Conservation (phyloP, 371 early-diverging fungal species). For the Fennellomyces sp. region DNA sequence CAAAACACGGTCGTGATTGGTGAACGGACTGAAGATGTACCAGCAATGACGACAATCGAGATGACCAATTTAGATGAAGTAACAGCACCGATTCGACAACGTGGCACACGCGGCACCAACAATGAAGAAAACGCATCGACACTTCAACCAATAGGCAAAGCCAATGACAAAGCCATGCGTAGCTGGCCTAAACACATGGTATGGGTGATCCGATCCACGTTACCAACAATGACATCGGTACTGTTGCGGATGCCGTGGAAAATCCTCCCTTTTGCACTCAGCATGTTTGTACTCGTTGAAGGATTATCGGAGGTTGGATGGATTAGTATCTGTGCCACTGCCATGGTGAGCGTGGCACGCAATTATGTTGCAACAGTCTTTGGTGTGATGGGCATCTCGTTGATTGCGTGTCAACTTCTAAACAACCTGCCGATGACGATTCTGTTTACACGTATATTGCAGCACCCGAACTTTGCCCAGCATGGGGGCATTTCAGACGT, state of each 20-base stretch:
- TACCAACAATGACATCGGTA: slow-evolving; percentile 57
- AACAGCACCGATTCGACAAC: not conserved
- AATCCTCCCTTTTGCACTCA: slow-evolving; percentile 76
- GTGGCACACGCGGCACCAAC: not conserved
- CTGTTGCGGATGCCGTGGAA: slow-evolving; percentile 72
- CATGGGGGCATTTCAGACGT: slow-evolving; percentile 33
- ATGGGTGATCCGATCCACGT: not conserved
- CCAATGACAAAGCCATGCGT: not conserved
- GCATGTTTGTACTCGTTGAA: slow-evolving; percentile 86
- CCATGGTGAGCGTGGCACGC: slow-evolving; percentile 56
- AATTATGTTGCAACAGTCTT: slow-evolving; percentile 65
- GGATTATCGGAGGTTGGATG: slow-evolving; percentile 67
- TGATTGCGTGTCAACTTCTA: slow-evolving; percentile 73
- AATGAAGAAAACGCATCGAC: no score
- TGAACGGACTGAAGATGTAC: no score
- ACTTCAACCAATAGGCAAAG: no score
- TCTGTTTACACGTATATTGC: slow-evolving; percentile 74
- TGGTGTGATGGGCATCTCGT: slow-evolving; percentile 62
- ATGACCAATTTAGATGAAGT: not conserved
- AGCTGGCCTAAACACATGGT: not conserved
- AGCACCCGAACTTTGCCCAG: slow-evolving; percentile 61
- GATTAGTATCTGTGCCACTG: slow-evolving; percentile 69
- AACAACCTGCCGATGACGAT: slow-evolving; percentile 89
- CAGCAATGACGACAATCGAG: not conserved
- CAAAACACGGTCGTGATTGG: no score